Base-by-base conservation (phyloP, 2,329 filamentous ascomycete species). In the Hymenoscyphus albidus region DNA sequence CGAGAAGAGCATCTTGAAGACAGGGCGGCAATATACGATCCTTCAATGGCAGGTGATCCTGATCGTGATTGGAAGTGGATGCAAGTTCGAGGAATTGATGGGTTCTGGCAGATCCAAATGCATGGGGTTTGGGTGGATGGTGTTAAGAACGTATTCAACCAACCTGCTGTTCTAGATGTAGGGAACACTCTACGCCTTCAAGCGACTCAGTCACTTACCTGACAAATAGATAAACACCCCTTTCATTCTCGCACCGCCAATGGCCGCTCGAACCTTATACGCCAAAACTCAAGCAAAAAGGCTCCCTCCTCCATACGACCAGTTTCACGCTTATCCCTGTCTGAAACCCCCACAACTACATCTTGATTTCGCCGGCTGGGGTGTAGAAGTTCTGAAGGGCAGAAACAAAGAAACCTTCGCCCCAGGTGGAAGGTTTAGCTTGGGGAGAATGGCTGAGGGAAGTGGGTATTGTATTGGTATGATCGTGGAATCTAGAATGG, bases 101-200 rank as follows among this genome's bases (percentile, higher is more conserved):
- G 69, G 9, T 72, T 67, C 39, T 70, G 70, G 70, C 69, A 71
- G 64, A 66, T 70, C 3, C 48, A 68, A 0, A 65, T 71, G 66
- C 62, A 64, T 59, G 69, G 68, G 6, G 59, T 71, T 1, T 71
- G 66, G 67, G 31, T 69, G 9, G 65, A 70, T n/a, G 65, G 65
- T 1, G 62, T 59, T 12, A 70, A 70, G 40, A 55, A 67, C 2
- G 18, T 71, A 3, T 55, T 65, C 2, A 67, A 68, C 18, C 69
- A 71, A 32, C 69, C 63, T 4, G 63, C 64, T 39, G 62, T 70
- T 9, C 61, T 71, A n/a, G 70, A 71, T 59, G 70, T 69, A 62
- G 3, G 32, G 22, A 16, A 1, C 42, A 1, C 13, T 3, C 9
- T 22, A 9, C 31, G 39, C 32, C 16, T 14, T 7, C 2, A 35